phyloP scores from a whole-genome alignment of 257 asterid species.

The Solanum piurae region DNA sequence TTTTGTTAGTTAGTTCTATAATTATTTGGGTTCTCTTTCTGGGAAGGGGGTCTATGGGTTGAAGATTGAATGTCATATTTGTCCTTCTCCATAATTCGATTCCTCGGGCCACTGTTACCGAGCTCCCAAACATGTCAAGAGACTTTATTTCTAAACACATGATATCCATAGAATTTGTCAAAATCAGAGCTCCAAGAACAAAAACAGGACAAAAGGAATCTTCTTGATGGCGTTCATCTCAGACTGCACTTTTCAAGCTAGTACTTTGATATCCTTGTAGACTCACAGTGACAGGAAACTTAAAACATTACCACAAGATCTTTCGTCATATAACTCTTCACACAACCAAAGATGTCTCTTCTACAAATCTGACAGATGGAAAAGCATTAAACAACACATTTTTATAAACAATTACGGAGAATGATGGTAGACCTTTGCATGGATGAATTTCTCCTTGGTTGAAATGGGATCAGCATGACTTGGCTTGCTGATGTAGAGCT shows the following conservation, averaged over 20 bases:
- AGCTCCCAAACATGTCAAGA: neutral
- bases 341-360: neutral
- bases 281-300: neutral
- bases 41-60: neutral
- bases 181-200: neutral
- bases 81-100: neutral
- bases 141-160: neutral
- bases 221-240: neutral
- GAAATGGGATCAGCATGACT: conserved; percentile 66
- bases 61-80: neutral
- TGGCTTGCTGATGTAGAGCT: conserved; percentile 66
- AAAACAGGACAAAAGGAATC: neutral
- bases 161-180: neutral
- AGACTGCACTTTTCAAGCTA: neutral
- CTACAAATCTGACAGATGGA: neutral
- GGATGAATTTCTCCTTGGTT: conserved; percentile 85
- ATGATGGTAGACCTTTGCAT: conserved; percentile 59
- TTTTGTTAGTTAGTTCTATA: neutral
- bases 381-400: neutral
- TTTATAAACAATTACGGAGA: neutral
- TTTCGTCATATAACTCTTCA: neutral
- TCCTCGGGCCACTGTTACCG: neutral
- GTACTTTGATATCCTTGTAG: neutral
- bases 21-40: neutral
- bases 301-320: neutral